A percentile compares a stretch with the other conserved stretches of the same genome.
Evolutionary conservation across 176 grass and related monocot species (phyloP).

Genomic region (Eragrostis nindensis): DNA sequence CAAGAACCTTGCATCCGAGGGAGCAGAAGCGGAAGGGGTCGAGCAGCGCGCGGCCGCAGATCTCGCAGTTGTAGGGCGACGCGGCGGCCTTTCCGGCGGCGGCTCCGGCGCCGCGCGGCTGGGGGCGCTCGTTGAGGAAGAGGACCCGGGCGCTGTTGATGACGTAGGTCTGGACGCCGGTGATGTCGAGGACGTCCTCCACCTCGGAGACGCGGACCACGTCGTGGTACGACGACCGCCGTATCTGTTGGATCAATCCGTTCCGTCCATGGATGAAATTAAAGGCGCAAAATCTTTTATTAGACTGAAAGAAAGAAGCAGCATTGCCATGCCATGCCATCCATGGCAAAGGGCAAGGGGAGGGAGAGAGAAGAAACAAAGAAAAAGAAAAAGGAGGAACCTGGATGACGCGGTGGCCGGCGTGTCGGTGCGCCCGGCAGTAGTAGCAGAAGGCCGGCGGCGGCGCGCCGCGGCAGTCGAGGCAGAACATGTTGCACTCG

Average conservation of each 20-base stretch:
- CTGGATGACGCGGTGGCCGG: conserved; percentile 75
- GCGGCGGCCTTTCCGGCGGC: conserved; percentile 53
- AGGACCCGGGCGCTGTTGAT: conserved; percentile 90
- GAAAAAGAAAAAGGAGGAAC: not conserved
- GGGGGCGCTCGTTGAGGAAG: conserved; percentile 85
- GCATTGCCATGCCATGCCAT: not conserved
- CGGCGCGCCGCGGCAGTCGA: conserved; percentile 58
- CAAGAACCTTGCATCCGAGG: conserved; percentile 78
- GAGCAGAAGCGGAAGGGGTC: conserved; percentile 95
- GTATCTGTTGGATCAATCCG: conserved; percentile 47
- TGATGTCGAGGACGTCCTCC: conserved; percentile 66
- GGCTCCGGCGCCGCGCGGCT: conserved; percentile 64
- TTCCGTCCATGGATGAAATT: not conserved
- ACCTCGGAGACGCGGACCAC: conserved; percentile 76
- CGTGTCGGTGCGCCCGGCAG: conserved; percentile 70
- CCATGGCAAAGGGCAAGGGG: not conserved
- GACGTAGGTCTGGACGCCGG: conserved; percentile 91
- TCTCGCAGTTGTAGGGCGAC: conserved; percentile 74
- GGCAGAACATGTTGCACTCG: conserved; percentile 91
- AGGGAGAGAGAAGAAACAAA: not conserved
- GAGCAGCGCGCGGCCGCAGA: conserved; percentile 76
- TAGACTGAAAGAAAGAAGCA: not conserved
- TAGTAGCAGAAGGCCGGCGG: conserved; percentile 79
- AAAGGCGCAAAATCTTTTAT: too few species aligned
- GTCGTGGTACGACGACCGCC: conserved; percentile 82